phyloP scores from a whole-genome alignment of 805 yeast species.

The Crinitomyces ghanaensis region DNA sequence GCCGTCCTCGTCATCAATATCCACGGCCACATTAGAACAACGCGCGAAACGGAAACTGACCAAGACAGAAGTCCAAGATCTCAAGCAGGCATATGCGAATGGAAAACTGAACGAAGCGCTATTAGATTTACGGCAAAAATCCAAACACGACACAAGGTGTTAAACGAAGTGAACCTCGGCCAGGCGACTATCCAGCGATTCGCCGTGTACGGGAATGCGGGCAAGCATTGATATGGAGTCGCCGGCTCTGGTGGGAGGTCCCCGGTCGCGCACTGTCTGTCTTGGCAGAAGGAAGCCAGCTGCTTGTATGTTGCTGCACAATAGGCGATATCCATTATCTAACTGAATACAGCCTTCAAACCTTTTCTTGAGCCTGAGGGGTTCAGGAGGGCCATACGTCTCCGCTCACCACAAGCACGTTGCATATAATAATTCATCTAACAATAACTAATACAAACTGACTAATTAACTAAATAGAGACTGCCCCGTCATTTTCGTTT shows the following conservation, averaged over 20 bases:
- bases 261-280: too few species aligned
- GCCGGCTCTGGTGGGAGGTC: too few species aligned
- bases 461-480: too few species aligned
- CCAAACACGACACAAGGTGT: conserved; percentile 22
- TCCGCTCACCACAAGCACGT: too few species aligned
- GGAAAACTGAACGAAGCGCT: conserved; percentile 31
- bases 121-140: conserved; percentile 22
- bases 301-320: too few species aligned
- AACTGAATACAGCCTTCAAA: too few species aligned
- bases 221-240: too few species aligned
- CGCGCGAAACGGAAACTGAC: conserved; percentile 19
- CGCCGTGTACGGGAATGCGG: too few species aligned
- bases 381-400: too few species aligned
- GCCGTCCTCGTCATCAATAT: conserved; percentile 8
- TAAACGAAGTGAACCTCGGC: conserved; percentile 3
- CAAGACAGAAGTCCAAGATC: conserved; percentile 13
- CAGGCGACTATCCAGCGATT: background rate
- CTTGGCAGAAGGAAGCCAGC: too few species aligned
- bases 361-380: too few species aligned
- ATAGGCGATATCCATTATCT: too few species aligned
- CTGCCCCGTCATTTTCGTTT: conserved; percentile 19
- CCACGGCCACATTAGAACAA: conserved; percentile 18
- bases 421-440: conserved; percentile 1
- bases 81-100: conserved; percentile 18
- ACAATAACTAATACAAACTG: background rate